Conservation (phyloP, 2,329 filamentous ascomycete genomes). For the Pseudodiploospora longispora region DNA sequence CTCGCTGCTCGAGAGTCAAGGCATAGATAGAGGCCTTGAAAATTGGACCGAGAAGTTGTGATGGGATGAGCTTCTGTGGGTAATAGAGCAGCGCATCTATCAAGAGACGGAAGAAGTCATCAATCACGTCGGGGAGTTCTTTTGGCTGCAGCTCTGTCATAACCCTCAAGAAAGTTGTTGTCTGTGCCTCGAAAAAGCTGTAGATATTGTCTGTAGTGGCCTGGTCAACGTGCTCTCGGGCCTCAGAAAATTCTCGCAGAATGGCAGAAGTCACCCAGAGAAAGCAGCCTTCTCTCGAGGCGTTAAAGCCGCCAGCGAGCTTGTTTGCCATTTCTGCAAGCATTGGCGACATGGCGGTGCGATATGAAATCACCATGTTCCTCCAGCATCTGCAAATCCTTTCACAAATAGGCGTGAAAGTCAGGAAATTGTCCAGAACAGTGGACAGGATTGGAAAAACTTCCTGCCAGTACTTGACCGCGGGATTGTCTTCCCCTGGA, state of each 20-base stretch:
- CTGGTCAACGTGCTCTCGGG: conserved; percentile 73
- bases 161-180: conserved; percentile 79
- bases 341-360: conserved; percentile 78
- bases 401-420: conserved; percentile 84
- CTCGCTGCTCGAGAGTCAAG: conserved; percentile 80
- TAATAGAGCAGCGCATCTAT: conserved; percentile 92
- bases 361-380: conserved; percentile 93
- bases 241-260: conserved; percentile 88
- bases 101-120: conserved; percentile 91
- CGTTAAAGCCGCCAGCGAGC: conserved; percentile 74
- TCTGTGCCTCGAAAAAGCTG: conserved; percentile 89
- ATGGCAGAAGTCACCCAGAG: conserved; percentile 97
- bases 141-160: conserved; percentile 71
- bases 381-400: conserved; percentile 92
- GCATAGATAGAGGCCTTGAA: conserved; percentile 82
- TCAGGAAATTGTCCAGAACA: conserved; percentile 79
- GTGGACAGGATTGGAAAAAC: conserved; percentile 82
- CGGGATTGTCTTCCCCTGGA: conserved; percentile 69
- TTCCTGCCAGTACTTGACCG: conserved; percentile 93
- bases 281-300: conserved; percentile 89
- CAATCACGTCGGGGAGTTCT: conserved; percentile 77
- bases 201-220: conserved; percentile 84
- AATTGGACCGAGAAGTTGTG: conserved; percentile 70
- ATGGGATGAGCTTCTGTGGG: conserved; percentile 73
- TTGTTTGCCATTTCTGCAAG: conserved; percentile 82